Evolutionary conservation across 2,329 filamentous ascomycete species (phyloP).

Genomic region (Ascocoryne sarcoides): DNA sequence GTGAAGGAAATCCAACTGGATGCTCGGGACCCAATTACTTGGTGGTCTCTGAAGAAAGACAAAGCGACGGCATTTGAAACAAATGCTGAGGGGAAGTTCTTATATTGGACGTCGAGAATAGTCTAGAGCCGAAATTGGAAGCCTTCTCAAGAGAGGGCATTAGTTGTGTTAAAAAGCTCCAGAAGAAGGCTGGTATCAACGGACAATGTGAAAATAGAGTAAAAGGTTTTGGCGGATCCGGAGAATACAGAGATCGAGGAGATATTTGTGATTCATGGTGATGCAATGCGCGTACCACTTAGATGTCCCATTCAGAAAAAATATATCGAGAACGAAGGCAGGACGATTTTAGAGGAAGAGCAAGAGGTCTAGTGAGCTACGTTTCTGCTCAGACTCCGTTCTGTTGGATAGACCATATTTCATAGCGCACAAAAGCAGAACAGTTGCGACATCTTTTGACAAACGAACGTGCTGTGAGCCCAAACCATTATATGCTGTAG

Average conservation of each 20-base stretch:
- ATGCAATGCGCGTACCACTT: not conserved
- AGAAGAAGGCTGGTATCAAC: conserved; percentile 1
- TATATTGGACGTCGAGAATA: not conserved
- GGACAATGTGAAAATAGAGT: conserved; percentile 2
- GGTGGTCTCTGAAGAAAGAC: not conserved
- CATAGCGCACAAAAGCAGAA: too few species aligned
- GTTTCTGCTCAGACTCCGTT: not conserved
- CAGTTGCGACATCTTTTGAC: too few species aligned
- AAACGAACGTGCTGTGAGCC: too few species aligned
- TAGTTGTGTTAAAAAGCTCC: not conserved
- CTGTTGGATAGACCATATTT: too few species aligned
- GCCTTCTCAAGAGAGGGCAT: not conserved
- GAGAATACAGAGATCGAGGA: not conserved
- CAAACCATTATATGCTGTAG: too few species aligned
- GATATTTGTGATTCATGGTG: not conserved
- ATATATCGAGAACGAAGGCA: not conserved
- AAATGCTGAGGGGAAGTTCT: conserved; percentile 1
- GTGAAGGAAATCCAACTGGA: not conserved
- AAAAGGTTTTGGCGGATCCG: not conserved
- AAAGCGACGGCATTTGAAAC: not conserved
- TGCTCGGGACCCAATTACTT: not conserved
- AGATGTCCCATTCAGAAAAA: not conserved
- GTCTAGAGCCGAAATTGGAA: not conserved
- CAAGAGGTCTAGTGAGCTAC: not conserved
- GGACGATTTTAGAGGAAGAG: not conserved